A percentile compares a stretch with the other conserved stretches of the same genome.
Evolutionary conservation across 768 basidiomycete species (phyloP).

Genomic region (Leccinum olivaceopallidum): DNA sequence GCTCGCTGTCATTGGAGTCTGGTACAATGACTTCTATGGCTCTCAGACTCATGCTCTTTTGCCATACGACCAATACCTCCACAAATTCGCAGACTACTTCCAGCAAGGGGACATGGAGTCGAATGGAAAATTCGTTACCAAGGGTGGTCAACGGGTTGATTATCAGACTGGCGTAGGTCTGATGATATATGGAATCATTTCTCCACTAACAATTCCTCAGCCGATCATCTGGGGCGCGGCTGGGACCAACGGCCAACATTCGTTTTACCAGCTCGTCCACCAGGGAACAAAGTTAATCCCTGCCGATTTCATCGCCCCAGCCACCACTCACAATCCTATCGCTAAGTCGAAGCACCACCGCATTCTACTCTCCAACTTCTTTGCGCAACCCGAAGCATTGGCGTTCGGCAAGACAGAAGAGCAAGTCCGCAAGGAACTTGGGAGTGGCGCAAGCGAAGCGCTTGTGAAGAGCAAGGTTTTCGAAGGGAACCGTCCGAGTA

Average conservation of each 20-base stretch:
- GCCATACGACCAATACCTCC: constrained; percentile 98
- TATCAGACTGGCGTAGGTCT: constrained; percentile 94
- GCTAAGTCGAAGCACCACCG: constrained; percentile 89
- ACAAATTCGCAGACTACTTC: constrained; percentile 99
- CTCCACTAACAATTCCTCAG: constrained; percentile 36
- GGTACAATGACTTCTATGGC: constrained; percentile 99
- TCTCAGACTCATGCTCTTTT: constrained; percentile 94
- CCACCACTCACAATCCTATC: constrained; percentile 90
- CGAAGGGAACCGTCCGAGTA: constrained; percentile 95
- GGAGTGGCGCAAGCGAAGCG: constrained; percentile 72
- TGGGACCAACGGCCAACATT: constrained; percentile 98
- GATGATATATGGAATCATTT: neutral
- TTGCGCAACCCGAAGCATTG: constrained; percentile 96
- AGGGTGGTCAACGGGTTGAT: constrained; percentile 86
- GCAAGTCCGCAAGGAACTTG: constrained; percentile 71
- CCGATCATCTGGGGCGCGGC: constrained; percentile 99
- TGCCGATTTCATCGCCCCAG: constrained; percentile 89
- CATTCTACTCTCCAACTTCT: constrained; percentile 96
- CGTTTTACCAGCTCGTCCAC: constrained; percentile 97
- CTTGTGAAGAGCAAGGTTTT: constrained; percentile 97
- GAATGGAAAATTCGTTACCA: constrained; percentile 96
- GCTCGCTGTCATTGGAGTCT: constrained; percentile 86
- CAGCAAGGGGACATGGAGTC: constrained; percentile 99
- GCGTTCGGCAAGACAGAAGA: constrained; percentile 98
- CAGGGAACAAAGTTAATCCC: constrained; percentile 93